Percentiles rank a stretch among this genome's conserved stretches.
Evolutionary conservation across 2,329 filamentous ascomycete genomes (phyloP).

Genomic region (Aspergillus clavatus): DNA sequence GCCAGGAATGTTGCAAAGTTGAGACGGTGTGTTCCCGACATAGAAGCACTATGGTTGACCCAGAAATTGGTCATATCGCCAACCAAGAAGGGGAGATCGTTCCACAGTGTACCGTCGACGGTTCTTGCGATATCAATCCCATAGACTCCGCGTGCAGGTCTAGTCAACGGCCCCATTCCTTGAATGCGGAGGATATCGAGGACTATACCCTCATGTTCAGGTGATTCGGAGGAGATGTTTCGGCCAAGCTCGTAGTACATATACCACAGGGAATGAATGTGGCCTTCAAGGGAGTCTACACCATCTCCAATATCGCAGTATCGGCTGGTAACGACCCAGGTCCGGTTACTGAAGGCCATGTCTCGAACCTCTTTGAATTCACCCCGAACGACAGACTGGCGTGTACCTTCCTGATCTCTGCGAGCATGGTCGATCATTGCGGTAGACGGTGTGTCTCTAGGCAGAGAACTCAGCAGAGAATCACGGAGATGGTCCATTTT

Average conservation of each 20-base stretch:
- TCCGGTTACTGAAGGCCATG: constrained; percentile 2
- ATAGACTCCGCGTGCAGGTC: constrained; percentile 8
- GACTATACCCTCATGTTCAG: constrained; percentile 18
- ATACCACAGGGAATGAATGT: constrained; percentile 18
- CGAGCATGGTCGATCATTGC: background rate
- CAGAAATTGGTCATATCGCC: constrained; percentile 21
- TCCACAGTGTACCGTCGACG: constrained; percentile 20
- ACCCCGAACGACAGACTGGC: constrained; percentile 3
- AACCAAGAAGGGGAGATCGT: constrained; percentile 20
- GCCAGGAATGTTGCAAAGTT: constrained; percentile 21
- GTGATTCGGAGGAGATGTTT: constrained; percentile 9
- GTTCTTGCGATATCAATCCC: constrained; percentile 23
- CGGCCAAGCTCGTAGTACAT: constrained; percentile 19
- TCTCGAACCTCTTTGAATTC: constrained; percentile 1
- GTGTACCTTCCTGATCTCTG: constrained; percentile 5
- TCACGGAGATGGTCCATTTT: constrained; percentile 13
- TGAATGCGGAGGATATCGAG: constrained; percentile 23
- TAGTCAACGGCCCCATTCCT: constrained; percentile 5
- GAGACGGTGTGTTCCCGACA: constrained; percentile 17
- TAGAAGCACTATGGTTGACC: constrained; percentile 10
- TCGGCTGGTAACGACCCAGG: background rate
- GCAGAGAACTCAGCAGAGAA: constrained; percentile 9
- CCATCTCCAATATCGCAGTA: constrained; percentile 1
- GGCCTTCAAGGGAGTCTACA: background rate
- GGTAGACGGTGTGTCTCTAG: constrained; percentile 2